Evolutionary conservation across 495 filamentous ascomycete species (phyloP).

Genomic region (Penicillium maclennaniae): DNA sequence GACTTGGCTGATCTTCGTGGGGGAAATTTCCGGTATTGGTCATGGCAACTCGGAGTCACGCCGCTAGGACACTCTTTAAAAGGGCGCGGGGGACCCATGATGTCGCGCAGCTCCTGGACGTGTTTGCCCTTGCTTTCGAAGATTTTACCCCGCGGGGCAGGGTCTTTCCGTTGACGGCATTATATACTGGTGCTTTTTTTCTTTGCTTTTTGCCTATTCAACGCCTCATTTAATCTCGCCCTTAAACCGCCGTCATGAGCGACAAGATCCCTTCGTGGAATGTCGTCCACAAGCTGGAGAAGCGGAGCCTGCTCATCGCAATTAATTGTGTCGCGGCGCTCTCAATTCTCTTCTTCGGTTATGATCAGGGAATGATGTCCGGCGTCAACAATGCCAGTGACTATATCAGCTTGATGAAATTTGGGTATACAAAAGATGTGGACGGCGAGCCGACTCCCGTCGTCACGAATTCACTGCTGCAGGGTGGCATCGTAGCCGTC

Average conservation of each 20-base stretch:
- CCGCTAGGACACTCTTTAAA: conserved; percentile 9
- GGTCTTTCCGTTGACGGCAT: not conserved
- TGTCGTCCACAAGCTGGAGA: conserved; percentile 59
- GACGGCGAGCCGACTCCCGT: conserved; percentile 45
- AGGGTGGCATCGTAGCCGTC: conserved; percentile 66
- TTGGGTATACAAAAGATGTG: conserved; percentile 54
- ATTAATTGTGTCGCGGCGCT: conserved; percentile 63
- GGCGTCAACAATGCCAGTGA: conserved; percentile 65
- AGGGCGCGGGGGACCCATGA: not conserved
- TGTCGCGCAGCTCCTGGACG: not conserved
- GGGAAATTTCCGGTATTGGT: conserved; percentile 3
- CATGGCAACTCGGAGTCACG: conserved; percentile 3
- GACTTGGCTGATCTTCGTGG: conserved; percentile 22
- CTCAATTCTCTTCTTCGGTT: conserved; percentile 59
- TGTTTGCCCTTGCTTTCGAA: not conserved
- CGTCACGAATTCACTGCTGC: conserved; percentile 57
- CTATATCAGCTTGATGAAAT: conserved; percentile 63
- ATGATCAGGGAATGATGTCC: conserved; percentile 72
- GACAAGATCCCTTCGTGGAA: conserved; percentile 52
- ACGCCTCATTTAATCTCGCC: not conserved
- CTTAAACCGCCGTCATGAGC: conserved; percentile 30
- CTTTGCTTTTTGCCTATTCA: not conserved
- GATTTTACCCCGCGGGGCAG: conserved; percentile 5
- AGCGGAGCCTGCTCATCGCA: conserved; percentile 58
- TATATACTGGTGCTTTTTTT: not conserved